Evolutionary conservation across 2,329 filamentous ascomycete species (phyloP).

Genomic region (Alternaria sp.): DNA sequence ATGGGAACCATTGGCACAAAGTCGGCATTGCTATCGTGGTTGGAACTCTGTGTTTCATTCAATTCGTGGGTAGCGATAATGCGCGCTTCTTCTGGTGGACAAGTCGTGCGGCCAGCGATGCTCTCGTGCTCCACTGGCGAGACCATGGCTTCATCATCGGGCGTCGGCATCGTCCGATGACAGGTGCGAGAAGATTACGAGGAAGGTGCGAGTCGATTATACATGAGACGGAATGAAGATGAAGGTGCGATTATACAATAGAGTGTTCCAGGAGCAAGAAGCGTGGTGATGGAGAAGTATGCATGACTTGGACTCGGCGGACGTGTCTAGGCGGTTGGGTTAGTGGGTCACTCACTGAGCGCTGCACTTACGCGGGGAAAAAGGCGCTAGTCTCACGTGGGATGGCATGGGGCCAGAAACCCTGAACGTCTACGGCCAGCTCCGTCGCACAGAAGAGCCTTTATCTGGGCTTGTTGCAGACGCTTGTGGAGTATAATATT

Average conservation of each 20-base stretch:
- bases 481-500: neutral
- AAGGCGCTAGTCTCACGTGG: slow-evolving; percentile 37
- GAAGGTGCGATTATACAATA: slow-evolving; percentile 19
- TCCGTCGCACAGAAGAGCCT: neutral
- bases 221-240: slow-evolving; percentile 30
- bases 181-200: slow-evolving; percentile 41
- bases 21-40: slow-evolving; percentile 28
- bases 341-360: slow-evolving; percentile 32
- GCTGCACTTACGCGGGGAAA: slow-evolving; percentile 39
- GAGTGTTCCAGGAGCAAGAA: slow-evolving; percentile 15
- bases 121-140: slow-evolving; percentile 53
- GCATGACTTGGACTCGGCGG: slow-evolving; percentile 29
- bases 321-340: slow-evolving; percentile 24
- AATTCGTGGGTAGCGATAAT: slow-evolving; percentile 41
- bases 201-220: slow-evolving; percentile 23
- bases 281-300: slow-evolving; percentile 21
- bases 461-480: neutral
- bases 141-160: slow-evolving; percentile 52
- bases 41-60: slow-evolving; percentile 37
- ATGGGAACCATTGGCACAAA: slow-evolving; percentile 28
- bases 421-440: slow-evolving; percentile 5
- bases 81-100: slow-evolving; percentile 59
- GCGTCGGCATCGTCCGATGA: slow-evolving; percentile 59
- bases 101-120: slow-evolving; percentile 58
- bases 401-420: slow-evolving; percentile 17